Base-by-base conservation (phyloP, 2,329 filamentous ascomycete species). In the Fulvia fulva region DNA sequence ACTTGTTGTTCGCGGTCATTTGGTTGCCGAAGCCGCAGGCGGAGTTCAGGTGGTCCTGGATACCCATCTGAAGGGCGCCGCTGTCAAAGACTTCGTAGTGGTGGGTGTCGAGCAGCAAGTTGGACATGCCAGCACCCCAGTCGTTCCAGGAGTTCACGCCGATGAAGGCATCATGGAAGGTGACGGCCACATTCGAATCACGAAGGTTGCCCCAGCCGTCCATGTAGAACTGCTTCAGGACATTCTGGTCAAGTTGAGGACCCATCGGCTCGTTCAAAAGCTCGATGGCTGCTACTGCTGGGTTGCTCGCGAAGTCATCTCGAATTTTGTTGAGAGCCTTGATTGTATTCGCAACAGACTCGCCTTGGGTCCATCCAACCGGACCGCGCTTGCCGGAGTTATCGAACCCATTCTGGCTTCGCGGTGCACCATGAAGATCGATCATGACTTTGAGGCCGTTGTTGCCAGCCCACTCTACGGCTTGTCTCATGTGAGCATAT, bases 401-500 rank as follows among this genome's bases (percentile, higher is more conserved):
- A 71, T 88, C 85, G 68, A 87, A 87, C 3, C 85, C 85, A 61
- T 87, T 87, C 65, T 88, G 85, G 6, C 83, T 86, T 6, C 80
- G 80, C 19, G 83, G 82, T 30, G 83, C 83, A 63, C 86, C 86
- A 67, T 89, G 87, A 22, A 89, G 73, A 69, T 89, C 87, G 65
- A 89, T 79, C 73, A 87, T 80, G 44, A 88, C 83, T 67, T 86
- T 86, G 51, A 89, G 69, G 3, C 82, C 81, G 46, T 81, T 77
- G 46, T 69, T 73, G 58, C 79, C 73, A 11, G 86, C 87, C 78
- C 79, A 82, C 21, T 75, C 73, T n/a, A 81, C 74, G 16, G 78
- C 78, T 22, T 73, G 68, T 55, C 77, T 75, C 4, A 82, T 71
- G 56, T 80, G 81, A 5, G 68, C 67, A 32, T 80, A 77, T 19